These are phyloP conservation scores for Saccharomyces hybrid DNA, from an alignment of 1,139 yeast genomes.

Conservation along the genomic window DNA sequence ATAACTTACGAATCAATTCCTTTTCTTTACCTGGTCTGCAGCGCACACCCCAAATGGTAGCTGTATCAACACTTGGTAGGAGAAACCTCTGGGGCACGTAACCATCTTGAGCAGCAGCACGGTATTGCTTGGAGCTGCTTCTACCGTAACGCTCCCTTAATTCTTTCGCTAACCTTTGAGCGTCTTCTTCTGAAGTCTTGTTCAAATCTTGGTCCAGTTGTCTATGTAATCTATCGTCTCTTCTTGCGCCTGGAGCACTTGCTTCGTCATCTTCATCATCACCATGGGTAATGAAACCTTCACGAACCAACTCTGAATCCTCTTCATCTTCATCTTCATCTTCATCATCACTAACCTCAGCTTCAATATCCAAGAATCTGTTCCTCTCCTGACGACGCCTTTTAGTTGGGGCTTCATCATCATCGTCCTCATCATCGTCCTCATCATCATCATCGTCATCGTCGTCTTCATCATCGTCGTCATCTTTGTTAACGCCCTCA, in stretches of 20 bases:
- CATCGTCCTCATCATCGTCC: constrained; percentile 49
- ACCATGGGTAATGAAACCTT: constrained; percentile 56
- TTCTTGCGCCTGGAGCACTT: constrained; percentile 38
- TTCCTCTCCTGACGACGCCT: constrained; percentile 69
- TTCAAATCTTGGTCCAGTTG: constrained; percentile 88
- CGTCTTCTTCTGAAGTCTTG: constrained; percentile 88
- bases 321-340: constrained; percentile 94
- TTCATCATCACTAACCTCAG: constrained; percentile 97
- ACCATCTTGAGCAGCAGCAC: constrained; percentile 73
- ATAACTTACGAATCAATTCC: constrained; percentile 75
- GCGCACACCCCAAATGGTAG: constrained; percentile 92
- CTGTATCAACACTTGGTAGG: constrained; percentile 93
- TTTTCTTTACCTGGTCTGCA: constrained; percentile 92
- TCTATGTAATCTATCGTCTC: constrained; percentile 66
- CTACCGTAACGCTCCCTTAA: constrained; percentile 90
- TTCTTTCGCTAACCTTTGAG: constrained; percentile 88
- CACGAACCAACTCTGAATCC: constrained; percentile 80
- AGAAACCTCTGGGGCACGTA: constrained; percentile 88
- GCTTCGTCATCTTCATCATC: constrained; percentile 62
- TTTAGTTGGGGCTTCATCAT: constrained; percentile 54
- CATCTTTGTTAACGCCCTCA: constrained; percentile 8
- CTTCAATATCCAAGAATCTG: constrained; percentile 96
- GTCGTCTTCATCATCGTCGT: neutral
- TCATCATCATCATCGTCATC: constrained; percentile 33
- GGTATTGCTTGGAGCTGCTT: constrained; percentile 69